Evolutionary conservation across 2,329 filamentous ascomycete genomes (phyloP), one percentile per base, ranked within the genome.

Genomic region (Colletotrichum spaethianum): DNA sequence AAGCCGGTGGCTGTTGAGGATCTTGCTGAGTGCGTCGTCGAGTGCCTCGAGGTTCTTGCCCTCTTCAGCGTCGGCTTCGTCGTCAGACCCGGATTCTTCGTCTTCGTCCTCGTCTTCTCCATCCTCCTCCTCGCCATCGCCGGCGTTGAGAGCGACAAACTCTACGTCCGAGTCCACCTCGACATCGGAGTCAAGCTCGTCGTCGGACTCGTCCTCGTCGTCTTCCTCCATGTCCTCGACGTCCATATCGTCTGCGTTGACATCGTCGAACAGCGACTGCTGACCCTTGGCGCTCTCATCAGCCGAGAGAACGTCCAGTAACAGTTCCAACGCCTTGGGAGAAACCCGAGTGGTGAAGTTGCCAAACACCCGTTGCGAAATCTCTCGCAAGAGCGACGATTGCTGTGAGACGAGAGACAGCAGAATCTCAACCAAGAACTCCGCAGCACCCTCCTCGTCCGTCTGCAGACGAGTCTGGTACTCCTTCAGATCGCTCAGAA

Each of bases 321-420:
- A 82, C 23, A 90, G 84, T 70, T 93, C 89, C 66, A 98, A 82
- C 0, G 94, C 94, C 67, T 93, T 90, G 6, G 87, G 85, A 0
- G 93, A 94, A 72, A 98, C 89, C 66, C 94, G 90, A 18, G 89
- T 84, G 3, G 94, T 93, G 79, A 98, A 98, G 1, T 92, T 91
- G 31, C 92, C 89, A 79, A 98, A 98, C 0, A 97, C 95, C 77
- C 96, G 93, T 79, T 96, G 92, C 7, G 94, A 94, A 64, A 97
- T 92, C 76, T 95, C 94, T 38, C 94, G 91, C 85, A 97, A 93
- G 63, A 98, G 86, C 12, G 92, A 90, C 1, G 95, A 98, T 4
- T 93, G 93, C 73, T 94, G 94, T 0, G 95, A 94, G 2, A 97
- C 90, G 83, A 98, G 94, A 63, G 94, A 94, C n/a, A 98, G 86